Evolutionary conservation across 306 rosid species (phyloP).

Genomic region (Castanea sativa): DNA sequence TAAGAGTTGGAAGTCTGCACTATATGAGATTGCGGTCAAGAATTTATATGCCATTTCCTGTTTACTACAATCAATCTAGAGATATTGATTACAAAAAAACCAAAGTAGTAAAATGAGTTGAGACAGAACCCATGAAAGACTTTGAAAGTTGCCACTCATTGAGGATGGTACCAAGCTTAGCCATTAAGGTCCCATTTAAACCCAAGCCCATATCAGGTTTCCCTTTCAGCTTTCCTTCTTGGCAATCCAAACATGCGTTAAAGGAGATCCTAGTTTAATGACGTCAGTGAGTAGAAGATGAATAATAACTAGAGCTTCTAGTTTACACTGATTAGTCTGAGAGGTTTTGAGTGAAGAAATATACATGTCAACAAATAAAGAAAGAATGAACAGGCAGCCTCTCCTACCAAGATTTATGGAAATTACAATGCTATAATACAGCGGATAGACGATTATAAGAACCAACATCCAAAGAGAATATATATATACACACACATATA

Average conservation of each 20-base stretch:
- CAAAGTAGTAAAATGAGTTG: not conserved
- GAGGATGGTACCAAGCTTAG: not conserved
- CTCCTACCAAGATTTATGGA: slow-evolving; percentile 8
- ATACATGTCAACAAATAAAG: slow-evolving; percentile 30
- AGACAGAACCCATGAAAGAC: not conserved
- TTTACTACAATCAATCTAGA: not conserved
- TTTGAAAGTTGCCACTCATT: too few species aligned
- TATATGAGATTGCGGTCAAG: not conserved
- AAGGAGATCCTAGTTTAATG: not conserved
- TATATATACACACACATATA: too few species aligned
- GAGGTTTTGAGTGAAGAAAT: slow-evolving; percentile 24
- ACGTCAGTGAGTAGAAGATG: not conserved
- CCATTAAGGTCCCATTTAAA: not conserved
- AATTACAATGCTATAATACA: slow-evolving; percentile 32
- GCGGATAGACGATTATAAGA: not conserved
- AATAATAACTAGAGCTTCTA: slow-evolving; percentile 2
- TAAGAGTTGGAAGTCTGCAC: not conserved
- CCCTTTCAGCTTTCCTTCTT: not conserved
- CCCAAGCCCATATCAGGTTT: not conserved
- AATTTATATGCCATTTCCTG: not conserved
- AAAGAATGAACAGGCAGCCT: not conserved
- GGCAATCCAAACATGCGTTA: not conserved
- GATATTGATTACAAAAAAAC: not conserved
- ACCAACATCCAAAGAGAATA: too few species aligned
- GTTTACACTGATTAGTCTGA: slow-evolving; percentile 16